A percentile compares a stretch with the other conserved stretches of the same genome.
Evolutionary conservation across 108 stramenopile species (phyloP).

Genomic region (Nitzschia sp.): DNA sequence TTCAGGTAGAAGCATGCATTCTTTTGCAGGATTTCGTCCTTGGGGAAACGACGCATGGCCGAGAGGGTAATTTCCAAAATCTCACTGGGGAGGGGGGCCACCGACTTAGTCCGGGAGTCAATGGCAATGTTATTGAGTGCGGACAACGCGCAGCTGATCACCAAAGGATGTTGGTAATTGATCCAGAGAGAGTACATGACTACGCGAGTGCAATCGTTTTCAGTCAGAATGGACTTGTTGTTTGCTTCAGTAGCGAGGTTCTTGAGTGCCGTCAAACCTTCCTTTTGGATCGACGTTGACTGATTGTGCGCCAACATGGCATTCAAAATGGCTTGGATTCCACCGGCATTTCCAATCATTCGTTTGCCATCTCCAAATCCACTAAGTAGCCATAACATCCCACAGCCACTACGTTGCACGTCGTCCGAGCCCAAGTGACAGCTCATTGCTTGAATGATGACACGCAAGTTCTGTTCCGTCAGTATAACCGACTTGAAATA

Average conservation of each 20-base stretch:
- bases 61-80: slow-evolving; percentile 12
- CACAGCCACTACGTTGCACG: slow-evolving; percentile 25
- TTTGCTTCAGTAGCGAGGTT: slow-evolving; percentile 23
- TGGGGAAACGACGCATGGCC: slow-evolving; percentile 30
- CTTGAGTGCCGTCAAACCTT: slow-evolving; percentile 26
- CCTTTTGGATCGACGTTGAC: slow-evolving; percentile 32
- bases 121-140: slow-evolving; percentile 45
- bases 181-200: slow-evolving; percentile 31
- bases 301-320: slow-evolving; percentile 33
- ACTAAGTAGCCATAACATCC: slow-evolving; percentile 21
- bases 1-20: slow-evolving; percentile 39
- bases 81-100: slow-evolving; percentile 18
- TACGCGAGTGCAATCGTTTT: slow-evolving; percentile 9
- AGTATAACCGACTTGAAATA: slow-evolving; percentile 19
- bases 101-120: slow-evolving; percentile 17
- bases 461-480: not conserved
- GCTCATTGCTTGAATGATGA: slow-evolving; percentile 18
- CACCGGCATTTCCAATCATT: slow-evolving; percentile 27
- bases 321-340: slow-evolving; percentile 26
- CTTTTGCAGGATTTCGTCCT: slow-evolving; percentile 30
- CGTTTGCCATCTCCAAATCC: slow-evolving; percentile 24
- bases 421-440: slow-evolving; percentile 16
- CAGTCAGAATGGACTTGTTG: slow-evolving; percentile 16
- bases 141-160: slow-evolving; percentile 26
- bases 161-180: slow-evolving; percentile 18